Evolutionary conservation across 345 rosid species (phyloP), one percentile per base, ranked within the genome.

Genomic region (Lagerstroemia speciosa): DNA sequence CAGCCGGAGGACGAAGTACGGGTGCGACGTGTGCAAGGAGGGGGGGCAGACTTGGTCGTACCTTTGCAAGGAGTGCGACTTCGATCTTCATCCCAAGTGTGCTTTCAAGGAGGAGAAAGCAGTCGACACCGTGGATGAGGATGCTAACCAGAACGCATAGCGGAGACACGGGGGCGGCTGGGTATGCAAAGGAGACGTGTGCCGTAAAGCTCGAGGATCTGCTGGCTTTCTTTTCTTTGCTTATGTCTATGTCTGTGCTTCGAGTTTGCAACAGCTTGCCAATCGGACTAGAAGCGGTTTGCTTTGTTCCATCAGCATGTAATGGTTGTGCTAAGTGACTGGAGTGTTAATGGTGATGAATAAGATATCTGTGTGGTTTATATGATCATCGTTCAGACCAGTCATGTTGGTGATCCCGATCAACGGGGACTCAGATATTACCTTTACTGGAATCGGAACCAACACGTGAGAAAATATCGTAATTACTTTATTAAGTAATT

Each of bases 51-150:
- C 69, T 26, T 91, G 90, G 92, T 74, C 94, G 17, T 88, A 73
- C 72, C 58, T 45, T 67, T 88, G 98, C 2, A 68, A 72, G 0
- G 78, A 84, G 66, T 92, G 98, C 34, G 86, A 86, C 69, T 90
- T 83, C 46, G 80, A 84, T 85, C 88, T 90, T 65, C 88, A 90
- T 72, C 86, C 84, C 1, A 78, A 78, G 50, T 89, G 95, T 71
- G 84, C 86, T 29, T 53, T 85, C 53, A 38, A 20, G 32, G 65
- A 71, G 33, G 64, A 65, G 52, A 17, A 64, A 57, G 17, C 37
- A 76, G 69, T 27, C 16, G 36, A 60, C 69, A 34, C 69, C 33
- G 11, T 20, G 43, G 29, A 33, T 20, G 37, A 31, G 37, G n/a
- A 3, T 20, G 24, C 37, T 17, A 55, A 40, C 9, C 22, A 37